These are phyloP conservation scores for Tylopilus felleus DNA, from an alignment of 768 basidiomycete species.

Conservation along the genomic window DNA sequence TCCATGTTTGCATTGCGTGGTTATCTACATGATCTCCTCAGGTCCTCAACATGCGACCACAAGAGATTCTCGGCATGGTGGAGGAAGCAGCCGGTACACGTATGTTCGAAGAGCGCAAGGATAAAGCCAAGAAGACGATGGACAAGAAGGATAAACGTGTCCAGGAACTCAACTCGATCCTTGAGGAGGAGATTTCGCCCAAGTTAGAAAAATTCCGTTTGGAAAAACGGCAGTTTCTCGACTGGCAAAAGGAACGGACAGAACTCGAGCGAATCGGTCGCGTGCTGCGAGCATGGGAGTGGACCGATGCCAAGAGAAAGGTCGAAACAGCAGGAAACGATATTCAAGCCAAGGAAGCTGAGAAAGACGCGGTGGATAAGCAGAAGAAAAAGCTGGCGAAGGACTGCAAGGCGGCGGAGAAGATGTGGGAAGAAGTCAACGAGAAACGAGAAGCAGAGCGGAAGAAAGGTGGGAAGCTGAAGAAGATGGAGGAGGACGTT, in stretches of 20 bases:
- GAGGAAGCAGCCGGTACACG: constrained; percentile 98
- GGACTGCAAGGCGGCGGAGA: constrained; percentile 65
- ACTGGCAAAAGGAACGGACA: constrained; percentile 83
- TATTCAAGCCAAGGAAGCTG: constrained; percentile 47
- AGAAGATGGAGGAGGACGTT: constrained; percentile 78
- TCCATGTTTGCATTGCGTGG: background rate
- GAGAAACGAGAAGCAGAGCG: constrained; percentile 83
- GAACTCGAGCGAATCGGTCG: constrained; percentile 87
- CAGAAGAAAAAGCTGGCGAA: constrained; percentile 47
- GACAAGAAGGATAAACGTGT: constrained; percentile 95
- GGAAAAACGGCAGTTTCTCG: constrained; percentile 86
- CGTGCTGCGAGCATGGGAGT: constrained; percentile 84
- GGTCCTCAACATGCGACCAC: constrained; percentile 97
- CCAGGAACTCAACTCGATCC: constrained; percentile 76
- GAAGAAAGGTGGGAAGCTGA: constrained; percentile 89
- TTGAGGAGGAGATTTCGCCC: constrained; percentile 89
- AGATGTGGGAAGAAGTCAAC: constrained; percentile 59
- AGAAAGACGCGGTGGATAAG: constrained; percentile 45
- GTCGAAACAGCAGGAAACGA: constrained; percentile 54
- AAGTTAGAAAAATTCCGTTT: constrained; percentile 87
- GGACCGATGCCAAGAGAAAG: constrained; percentile 59
- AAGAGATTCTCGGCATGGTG: constrained; percentile 97
- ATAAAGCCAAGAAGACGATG: constrained; percentile 95
- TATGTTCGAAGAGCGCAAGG: constrained; percentile 99
- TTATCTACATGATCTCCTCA: background rate